Conservation (phyloP, 1,139 yeast genomes). For the Candida gigantensis region DNA sequence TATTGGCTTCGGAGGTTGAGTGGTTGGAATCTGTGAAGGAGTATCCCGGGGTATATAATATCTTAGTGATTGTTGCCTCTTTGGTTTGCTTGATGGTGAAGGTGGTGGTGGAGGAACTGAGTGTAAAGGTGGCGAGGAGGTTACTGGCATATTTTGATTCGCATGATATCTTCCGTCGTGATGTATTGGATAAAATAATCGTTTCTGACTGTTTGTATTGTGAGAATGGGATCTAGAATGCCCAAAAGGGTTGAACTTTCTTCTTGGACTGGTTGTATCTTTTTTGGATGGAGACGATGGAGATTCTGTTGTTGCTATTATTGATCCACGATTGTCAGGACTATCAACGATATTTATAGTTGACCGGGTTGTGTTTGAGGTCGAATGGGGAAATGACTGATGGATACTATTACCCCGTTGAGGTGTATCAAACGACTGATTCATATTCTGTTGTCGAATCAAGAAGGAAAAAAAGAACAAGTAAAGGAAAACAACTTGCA, state of each 20-base stretch:
- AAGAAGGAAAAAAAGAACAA: not conserved
- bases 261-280: slow-evolving; percentile 2
- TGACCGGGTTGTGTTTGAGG: slow-evolving; percentile 7
- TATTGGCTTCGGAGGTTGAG: slow-evolving; percentile 2
- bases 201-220: slow-evolving; percentile 6
- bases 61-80: slow-evolving; percentile 3
- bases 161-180: slow-evolving; percentile 11
- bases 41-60: slow-evolving; percentile 1
- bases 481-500: slow-evolving; percentile 3
- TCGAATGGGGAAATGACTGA: not conserved
- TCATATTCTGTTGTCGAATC: slow-evolving; percentile 6
- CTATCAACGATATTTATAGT: slow-evolving; percentile 10
- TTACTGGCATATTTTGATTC: slow-evolving; percentile 3
- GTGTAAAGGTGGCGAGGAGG: slow-evolving; percentile 5
- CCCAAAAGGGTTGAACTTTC: slow-evolving; percentile 4
- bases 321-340: slow-evolving; percentile 11
- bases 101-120: slow-evolving; percentile 3
- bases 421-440: slow-evolving; percentile 8
- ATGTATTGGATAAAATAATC: slow-evolving; percentile 14
- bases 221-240: slow-evolving; percentile 14
- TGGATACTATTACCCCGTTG: slow-evolving; percentile 6
- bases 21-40: slow-evolving; percentile 3
- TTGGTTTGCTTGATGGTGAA: slow-evolving; percentile 3
- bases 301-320: slow-evolving; percentile 7
- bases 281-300: not conserved